phyloP scores from a whole-genome alignment of 371 early-diverging fungal species.

The Dichotomocladium elegans region DNA sequence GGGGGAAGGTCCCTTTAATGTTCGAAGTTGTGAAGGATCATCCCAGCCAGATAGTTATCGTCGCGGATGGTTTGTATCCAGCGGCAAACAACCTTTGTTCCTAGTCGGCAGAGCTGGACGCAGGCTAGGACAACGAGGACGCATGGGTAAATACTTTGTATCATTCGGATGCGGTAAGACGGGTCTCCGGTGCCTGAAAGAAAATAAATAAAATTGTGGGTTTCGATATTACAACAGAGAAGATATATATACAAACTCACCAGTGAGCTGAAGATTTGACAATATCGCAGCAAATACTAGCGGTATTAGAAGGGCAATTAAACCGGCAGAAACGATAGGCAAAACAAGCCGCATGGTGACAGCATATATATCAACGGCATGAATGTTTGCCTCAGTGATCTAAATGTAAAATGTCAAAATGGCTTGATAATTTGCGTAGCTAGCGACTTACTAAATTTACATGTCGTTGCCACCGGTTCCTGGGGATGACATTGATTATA shows the following conservation, averaged over 20 bases:
- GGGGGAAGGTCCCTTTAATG: constrained; percentile 5
- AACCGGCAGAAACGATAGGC: constrained; percentile 1
- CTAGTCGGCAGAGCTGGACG: constrained; percentile 25
- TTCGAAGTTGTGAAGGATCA: constrained; percentile 59
- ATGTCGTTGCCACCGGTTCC: constrained; percentile 6
- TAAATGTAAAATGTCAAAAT: background rate
- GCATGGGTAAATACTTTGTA: constrained; percentile 38
- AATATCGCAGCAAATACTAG: background rate
- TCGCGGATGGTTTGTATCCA: constrained; percentile 59
- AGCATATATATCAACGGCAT: constrained; percentile 1
- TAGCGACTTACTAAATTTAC: constrained; percentile 6
- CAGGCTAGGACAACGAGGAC: constrained; percentile 19
- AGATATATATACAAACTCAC: constrained; percentile 1
- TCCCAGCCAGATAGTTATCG: constrained; percentile 62
- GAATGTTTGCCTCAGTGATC: constrained; percentile 5
- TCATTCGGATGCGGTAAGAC: constrained; percentile 15
- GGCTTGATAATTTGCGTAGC: background rate
- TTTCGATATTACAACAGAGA: background rate
- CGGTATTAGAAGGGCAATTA: constrained; percentile 5
- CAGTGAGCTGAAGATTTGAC: constrained; percentile 3
- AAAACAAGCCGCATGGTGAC: constrained; percentile 4
- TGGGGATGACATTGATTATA: constrained; percentile 2
- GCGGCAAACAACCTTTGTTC: constrained; percentile 23
- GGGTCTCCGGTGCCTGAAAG: constrained; percentile 14
- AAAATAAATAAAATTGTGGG: background rate